Percentiles rank a stretch among this genome's conserved stretches.
phyloP scores from a whole-genome alignment of 371 early-diverging fungal species.

The Mucor velutinosus region DNA sequence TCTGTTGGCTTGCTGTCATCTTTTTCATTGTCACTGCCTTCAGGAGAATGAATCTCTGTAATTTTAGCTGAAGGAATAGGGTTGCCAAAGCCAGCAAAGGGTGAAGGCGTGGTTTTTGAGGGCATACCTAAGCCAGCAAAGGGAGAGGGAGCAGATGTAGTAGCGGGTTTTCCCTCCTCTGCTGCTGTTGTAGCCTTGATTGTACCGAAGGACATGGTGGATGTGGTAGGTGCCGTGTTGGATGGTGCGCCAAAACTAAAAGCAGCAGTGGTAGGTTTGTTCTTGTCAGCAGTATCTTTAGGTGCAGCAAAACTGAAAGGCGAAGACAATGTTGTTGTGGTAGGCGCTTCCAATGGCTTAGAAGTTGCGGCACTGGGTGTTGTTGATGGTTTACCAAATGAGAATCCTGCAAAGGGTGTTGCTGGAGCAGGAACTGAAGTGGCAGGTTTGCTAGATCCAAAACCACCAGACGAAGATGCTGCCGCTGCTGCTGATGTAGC shows the following conservation, averaged over 20 bases:
- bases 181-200: background rate
- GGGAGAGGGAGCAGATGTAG: background rate
- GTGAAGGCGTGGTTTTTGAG: background rate
- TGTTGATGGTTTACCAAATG: slow-evolving; percentile 7
- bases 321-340: background rate
- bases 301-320: background rate
- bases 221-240: background rate
- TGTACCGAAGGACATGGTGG: slow-evolving; percentile 2
- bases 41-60: background rate
- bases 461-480: background rate
- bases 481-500: background rate
- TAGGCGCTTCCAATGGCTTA: background rate
- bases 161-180: background rate
- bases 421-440: background rate
- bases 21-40: background rate
- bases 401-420: slow-evolving; percentile 9
- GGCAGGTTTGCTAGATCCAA: background rate
- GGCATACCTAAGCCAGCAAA: background rate
- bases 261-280: background rate
- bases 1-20: background rate
- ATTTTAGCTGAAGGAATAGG: background rate
- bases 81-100: slow-evolving; percentile 7
- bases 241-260: background rate
- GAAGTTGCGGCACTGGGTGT: background rate
- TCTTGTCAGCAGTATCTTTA: background rate